Evolutionary conservation across 495 filamentous ascomycete species (phyloP).

Genomic region (Lepidopterella palustris): DNA sequence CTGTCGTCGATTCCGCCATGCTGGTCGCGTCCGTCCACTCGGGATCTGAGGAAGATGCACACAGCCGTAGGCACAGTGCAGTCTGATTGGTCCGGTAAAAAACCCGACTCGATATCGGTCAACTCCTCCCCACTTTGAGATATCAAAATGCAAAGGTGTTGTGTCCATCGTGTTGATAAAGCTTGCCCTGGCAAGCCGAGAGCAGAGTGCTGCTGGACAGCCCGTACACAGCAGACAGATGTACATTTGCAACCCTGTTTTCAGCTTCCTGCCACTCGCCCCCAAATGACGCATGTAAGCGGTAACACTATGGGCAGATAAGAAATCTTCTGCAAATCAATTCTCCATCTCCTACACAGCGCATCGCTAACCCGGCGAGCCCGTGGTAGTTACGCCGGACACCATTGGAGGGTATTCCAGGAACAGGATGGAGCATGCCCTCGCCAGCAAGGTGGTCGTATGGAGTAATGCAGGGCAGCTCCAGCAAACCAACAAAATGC

Average conservation of each 20-base stretch:
- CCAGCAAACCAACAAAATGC: too few relatives aligned
- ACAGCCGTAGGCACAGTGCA: neutral
- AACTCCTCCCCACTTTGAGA: neutral
- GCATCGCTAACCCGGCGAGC: slow-evolving; percentile 16
- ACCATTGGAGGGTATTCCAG: neutral
- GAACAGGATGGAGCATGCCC: neutral
- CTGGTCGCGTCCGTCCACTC: slow-evolving; percentile 11
- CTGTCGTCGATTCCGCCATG: slow-evolving; percentile 13
- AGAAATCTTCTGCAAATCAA: slow-evolving; percentile 15
- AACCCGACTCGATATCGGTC: neutral
- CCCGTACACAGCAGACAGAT: neutral
- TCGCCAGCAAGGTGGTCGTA: neutral
- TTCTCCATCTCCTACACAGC: slow-evolving; percentile 5
- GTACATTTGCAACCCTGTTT: neutral
- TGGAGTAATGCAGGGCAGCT: too few relatives aligned
- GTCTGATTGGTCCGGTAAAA: neutral
- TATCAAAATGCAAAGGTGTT: too few relatives aligned
- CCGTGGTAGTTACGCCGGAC: slow-evolving; percentile 3
- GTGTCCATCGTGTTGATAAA: neutral
- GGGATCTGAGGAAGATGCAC: slow-evolving; percentile 6
- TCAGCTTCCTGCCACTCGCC: neutral
- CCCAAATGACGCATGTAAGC: neutral
- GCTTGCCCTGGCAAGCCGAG: neutral
- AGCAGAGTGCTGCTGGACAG: slow-evolving; percentile 5
- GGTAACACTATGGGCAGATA: slow-evolving; percentile 11